Percentiles rank a stretch among this genome's conserved stretches.
phyloP scores from a whole-genome alignment of 768 basidiomycete genomes.

The Vararia minispora region DNA sequence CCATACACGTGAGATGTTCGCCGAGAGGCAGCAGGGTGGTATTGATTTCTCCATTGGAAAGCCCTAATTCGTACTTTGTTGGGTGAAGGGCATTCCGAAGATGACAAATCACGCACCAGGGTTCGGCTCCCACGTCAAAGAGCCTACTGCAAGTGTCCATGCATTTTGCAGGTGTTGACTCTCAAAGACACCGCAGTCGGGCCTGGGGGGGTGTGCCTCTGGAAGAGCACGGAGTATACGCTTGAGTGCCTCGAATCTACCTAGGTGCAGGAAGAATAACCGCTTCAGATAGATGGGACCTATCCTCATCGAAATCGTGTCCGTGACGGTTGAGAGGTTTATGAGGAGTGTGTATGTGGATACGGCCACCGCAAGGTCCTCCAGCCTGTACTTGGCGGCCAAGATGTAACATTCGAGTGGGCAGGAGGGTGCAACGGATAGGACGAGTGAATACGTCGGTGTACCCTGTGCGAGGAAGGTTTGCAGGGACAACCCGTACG shows the following conservation, averaged over 20 bases:
- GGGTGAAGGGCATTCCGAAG: no score
- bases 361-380: slow-evolving; percentile 63
- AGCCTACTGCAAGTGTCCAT: slow-evolving; percentile 75
- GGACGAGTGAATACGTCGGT: slow-evolving; percentile 46
- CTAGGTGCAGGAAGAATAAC: slow-evolving; percentile 76
- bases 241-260: slow-evolving; percentile 73
- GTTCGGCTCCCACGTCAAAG: slow-evolving; percentile 75
- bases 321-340: slow-evolving; percentile 54
- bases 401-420: slow-evolving; percentile 67
- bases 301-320: slow-evolving; percentile 57
- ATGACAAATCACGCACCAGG: slow-evolving; percentile 47
- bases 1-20: slow-evolving; percentile 57
- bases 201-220: slow-evolving; percentile 58
- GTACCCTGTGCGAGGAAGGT: slow-evolving; percentile 35
- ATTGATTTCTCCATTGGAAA: slow-evolving; percentile 66
- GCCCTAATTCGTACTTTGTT: no score
- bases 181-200: slow-evolving; percentile 56
- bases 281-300: slow-evolving; percentile 72
- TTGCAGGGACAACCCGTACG: slow-evolving; percentile 50
- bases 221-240: slow-evolving; percentile 67
- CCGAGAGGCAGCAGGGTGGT: slow-evolving; percentile 57
- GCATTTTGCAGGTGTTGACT: slow-evolving; percentile 73
- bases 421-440: slow-evolving; percentile 54
- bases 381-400: slow-evolving; percentile 53
- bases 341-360: slow-evolving; percentile 69